A percentile compares a stretch with the other conserved stretches of the same genome.
Conservation (phyloP, 2,329 filamentous ascomycete species). For the Parafenestella ontariensis region DNA sequence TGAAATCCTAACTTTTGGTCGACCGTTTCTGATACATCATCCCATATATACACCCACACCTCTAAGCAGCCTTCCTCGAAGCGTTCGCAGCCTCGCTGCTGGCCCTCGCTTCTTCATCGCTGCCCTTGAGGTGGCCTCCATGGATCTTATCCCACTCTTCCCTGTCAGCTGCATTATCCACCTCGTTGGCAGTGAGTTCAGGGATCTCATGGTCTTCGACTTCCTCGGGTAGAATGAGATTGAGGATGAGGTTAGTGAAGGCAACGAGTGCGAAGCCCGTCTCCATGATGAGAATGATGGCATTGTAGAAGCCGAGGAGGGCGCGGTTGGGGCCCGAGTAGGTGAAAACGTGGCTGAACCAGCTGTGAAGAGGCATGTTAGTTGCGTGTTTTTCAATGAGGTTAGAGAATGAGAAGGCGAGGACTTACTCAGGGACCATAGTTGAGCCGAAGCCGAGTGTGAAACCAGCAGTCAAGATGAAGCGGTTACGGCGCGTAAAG, state of each 20-base stretch:
- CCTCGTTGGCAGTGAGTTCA: constrained; percentile 52
- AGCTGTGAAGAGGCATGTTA: constrained; percentile 57
- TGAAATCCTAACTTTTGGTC: background rate
- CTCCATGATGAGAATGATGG: constrained; percentile 58
- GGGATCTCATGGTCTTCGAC: constrained; percentile 67
- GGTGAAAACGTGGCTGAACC: constrained; percentile 75
- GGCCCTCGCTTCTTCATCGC: constrained; percentile 27
- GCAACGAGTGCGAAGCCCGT: constrained; percentile 76
- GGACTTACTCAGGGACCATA: constrained; percentile 51
- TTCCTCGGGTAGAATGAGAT: constrained; percentile 76
- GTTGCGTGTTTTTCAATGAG: background rate
- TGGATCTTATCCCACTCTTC: constrained; percentile 52
- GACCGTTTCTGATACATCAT: background rate
- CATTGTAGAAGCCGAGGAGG: constrained; percentile 76
- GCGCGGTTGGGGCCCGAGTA: constrained; percentile 72
- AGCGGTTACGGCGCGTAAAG: constrained; percentile 81
- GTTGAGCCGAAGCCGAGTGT: constrained; percentile 70
- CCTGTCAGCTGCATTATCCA: constrained; percentile 47
- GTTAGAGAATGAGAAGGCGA: background rate
- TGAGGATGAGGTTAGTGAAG: constrained; percentile 74
- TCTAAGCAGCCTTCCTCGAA: constrained; percentile 15
- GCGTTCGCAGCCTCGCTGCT: constrained; percentile 21
- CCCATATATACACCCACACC: background rate
- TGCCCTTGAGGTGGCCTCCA: constrained; percentile 22
- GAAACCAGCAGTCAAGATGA: constrained; percentile 79